These are phyloP conservation scores for Bauhinia variegata DNA, from an alignment of 306 rosid species.

Conservation along the genomic window DNA sequence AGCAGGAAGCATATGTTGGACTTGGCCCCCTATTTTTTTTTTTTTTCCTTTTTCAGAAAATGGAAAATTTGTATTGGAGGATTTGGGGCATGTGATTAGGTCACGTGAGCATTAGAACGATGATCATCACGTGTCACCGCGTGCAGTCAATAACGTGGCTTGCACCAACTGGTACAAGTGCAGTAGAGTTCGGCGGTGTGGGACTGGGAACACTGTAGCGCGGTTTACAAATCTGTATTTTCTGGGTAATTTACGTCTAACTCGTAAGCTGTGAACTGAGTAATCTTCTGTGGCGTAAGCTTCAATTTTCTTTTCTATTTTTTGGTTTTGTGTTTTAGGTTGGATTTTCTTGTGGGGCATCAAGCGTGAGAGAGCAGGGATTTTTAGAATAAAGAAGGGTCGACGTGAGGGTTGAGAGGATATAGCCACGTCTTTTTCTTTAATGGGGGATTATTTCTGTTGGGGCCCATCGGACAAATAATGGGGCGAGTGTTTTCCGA, in stretches of 20 bases:
- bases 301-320: too few species aligned
- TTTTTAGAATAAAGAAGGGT: conserved; percentile 5
- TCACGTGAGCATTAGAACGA: too few species aligned
- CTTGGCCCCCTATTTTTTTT: neutral
- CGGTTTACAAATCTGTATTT: too few species aligned
- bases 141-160: conserved; percentile 39
- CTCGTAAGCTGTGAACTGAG: too few species aligned
- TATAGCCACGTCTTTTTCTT: conserved; percentile 19
- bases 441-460: too few species aligned
- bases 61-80: neutral
- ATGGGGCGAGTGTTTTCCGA: too few species aligned
- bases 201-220: too few species aligned
- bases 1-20: too few species aligned
- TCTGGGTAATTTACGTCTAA: too few species aligned
- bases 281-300: too few species aligned
- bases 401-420: neutral
- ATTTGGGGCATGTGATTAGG: too few species aligned
- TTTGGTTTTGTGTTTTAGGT: neutral
- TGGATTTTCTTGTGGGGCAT: neutral
- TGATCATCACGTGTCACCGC: conserved; percentile 42
- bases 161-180: neutral
- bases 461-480: too few species aligned
- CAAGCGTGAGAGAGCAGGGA: neutral
- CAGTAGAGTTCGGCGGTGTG: neutral
- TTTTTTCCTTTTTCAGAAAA: neutral